A percentile compares a stretch with the other conserved stretches of the same genome.
Conservation (phyloP, 768 basidiomycete species). For the Xerocomus brunneocitrinus region DNA sequence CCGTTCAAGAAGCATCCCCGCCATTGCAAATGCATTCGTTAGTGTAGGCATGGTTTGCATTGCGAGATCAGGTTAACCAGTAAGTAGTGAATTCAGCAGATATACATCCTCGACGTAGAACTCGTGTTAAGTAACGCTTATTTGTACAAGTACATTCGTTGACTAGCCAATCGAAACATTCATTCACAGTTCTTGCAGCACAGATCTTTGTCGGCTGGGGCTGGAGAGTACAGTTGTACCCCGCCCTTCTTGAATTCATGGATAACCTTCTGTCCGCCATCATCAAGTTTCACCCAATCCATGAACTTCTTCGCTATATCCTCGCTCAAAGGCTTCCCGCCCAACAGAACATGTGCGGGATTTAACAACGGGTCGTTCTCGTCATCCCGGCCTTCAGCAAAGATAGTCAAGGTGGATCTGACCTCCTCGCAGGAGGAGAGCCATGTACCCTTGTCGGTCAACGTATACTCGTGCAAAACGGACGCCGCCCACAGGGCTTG, state of each 20-base stretch:
- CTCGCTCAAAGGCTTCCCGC: conserved; percentile 23
- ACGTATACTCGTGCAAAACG: conserved; percentile 46
- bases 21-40: no score
- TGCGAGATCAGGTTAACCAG: no score
- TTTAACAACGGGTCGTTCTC: conserved; percentile 42
- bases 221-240: conserved; percentile 29
- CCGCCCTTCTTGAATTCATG: conserved; percentile 35
- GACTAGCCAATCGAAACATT: background rate
- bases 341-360: conserved; percentile 43
- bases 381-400: conserved; percentile 39
- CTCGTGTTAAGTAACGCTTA: no score
- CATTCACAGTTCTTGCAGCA: background rate
- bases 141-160: background rate
- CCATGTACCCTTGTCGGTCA: conserved; percentile 50
- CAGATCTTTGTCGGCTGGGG: conserved; percentile 14
- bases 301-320: conserved; percentile 38
- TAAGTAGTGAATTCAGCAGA: no score
- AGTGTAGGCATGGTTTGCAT: no score
- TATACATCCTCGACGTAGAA: no score
- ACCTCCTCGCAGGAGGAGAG: conserved; percentile 37
- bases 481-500: conserved; percentile 47
- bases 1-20: no score
- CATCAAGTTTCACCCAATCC: conserved; percentile 37
- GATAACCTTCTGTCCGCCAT: conserved; percentile 45
- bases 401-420: conserved; percentile 33